phyloP scores from a whole-genome alignment of 345 rosid species.

The Jatropha curcas region DNA sequence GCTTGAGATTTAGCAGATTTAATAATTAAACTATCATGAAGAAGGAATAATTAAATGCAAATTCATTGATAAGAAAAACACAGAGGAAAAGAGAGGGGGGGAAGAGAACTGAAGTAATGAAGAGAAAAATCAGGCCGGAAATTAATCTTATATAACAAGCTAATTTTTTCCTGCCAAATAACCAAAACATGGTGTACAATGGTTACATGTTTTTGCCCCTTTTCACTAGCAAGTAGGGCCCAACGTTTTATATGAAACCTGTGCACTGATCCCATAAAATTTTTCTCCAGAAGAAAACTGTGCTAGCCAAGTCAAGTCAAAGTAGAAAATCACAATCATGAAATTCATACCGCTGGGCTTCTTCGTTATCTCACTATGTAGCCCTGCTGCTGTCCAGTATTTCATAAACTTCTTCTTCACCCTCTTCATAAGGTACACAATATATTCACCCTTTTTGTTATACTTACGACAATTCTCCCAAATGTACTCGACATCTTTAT shows the following conservation, averaged over 20 bases:
- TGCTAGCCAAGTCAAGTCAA: background rate
- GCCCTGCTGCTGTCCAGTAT: slow-evolving; percentile 81
- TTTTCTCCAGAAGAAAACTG: background rate
- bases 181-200: background rate
- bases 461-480: slow-evolving; percentile 88
- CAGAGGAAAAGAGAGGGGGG: background rate
- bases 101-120: background rate
- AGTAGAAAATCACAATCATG: background rate
- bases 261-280: background rate
- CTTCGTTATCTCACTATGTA: background rate
- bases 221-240: background rate
- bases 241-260: background rate
- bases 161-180: background rate
- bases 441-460: slow-evolving; percentile 92
- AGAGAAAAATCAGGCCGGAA: background rate
- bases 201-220: background rate
- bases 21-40: background rate
- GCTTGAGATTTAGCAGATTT: background rate
- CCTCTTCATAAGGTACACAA: slow-evolving; percentile 86
- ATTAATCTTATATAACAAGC: background rate
- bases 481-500: slow-evolving; percentile 77
- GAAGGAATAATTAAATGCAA: background rate
- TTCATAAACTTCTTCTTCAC: slow-evolving; percentile 95
- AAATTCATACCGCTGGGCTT: slow-evolving; percentile 15
- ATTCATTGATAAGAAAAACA: background rate